These are phyloP conservation scores for Wickerhamomyces kurtzmanii DNA, from an alignment of 805 yeast genomes.

Conservation along the genomic window DNA sequence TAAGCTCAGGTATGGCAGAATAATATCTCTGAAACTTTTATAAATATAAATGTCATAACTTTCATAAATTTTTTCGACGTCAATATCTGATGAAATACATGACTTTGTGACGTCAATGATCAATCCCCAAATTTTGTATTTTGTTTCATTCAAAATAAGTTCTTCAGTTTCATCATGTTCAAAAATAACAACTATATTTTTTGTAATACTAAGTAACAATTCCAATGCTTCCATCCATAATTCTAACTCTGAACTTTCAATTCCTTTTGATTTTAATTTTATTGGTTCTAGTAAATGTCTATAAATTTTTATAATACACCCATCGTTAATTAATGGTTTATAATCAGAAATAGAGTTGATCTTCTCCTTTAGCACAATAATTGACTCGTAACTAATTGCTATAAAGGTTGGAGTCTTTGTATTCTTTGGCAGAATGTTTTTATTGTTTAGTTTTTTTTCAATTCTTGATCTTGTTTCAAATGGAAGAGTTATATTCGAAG, in stretches of 20 bases:
- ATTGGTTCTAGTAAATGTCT: constrained; percentile 44
- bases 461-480: constrained; percentile 52
- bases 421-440: constrained; percentile 19
- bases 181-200: constrained; percentile 18
- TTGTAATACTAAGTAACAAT: constrained; percentile 26
- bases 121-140: constrained; percentile 25
- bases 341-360: constrained; percentile 23
- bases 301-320: constrained; percentile 33
- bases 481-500: constrained; percentile 45
- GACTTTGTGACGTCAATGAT: constrained; percentile 30
- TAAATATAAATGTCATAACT: constrained; percentile 36
- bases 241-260: constrained; percentile 13
- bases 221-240: constrained; percentile 47
- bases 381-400: constrained; percentile 42
- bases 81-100: constrained; percentile 24
- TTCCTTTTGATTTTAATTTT: constrained; percentile 28
- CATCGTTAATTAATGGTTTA: constrained; percentile 29
- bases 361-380: constrained; percentile 27
- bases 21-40: constrained; percentile 23
- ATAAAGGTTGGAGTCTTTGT: constrained; percentile 52
- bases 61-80: constrained; percentile 26
- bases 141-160: constrained; percentile 4
- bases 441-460: constrained; percentile 37
- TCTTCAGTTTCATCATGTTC: constrained; percentile 6
- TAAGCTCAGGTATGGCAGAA: constrained; percentile 30